Evolutionary conservation across 1,284 basidiomycete genomes (phyloP).

Genomic region (Phlebopus sp.): DNA sequence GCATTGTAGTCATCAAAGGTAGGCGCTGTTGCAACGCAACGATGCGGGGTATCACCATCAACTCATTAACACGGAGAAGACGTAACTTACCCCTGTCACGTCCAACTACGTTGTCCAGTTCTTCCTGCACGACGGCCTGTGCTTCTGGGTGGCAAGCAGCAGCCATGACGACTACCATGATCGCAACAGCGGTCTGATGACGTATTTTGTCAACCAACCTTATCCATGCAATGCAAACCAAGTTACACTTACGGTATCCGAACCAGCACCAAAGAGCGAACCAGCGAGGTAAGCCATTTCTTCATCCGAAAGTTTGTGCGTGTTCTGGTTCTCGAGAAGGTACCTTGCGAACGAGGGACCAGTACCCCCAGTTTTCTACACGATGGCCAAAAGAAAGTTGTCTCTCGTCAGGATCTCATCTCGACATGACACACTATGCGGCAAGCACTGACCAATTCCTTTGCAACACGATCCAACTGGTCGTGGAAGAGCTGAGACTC

Average conservation of each 20-base stretch:
- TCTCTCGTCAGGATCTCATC: not conserved
- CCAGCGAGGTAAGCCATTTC: slow-evolving; percentile 43
- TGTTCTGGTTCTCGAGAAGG: slow-evolving; percentile 29
- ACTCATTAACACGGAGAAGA: not conserved
- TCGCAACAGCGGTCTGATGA: slow-evolving; percentile 40
- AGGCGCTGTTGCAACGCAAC: slow-evolving; percentile 29
- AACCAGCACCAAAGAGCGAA: slow-evolving; percentile 43
- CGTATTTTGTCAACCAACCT: not conserved
- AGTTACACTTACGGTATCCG: slow-evolving; percentile 36
- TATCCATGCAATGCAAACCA: not conserved
- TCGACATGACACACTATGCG: too few relatives aligned
- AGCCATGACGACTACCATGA: slow-evolving; percentile 48
- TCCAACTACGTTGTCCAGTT: slow-evolving; percentile 44
- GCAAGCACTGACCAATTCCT: slow-evolving; percentile 34
- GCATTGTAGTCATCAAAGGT: slow-evolving; percentile 37
- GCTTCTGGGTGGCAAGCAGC: slow-evolving; percentile 43
- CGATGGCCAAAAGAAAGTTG: not conserved
- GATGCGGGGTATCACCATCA: not conserved
- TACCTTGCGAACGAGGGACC: slow-evolving; percentile 31
- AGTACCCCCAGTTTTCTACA: slow-evolving; percentile 18
- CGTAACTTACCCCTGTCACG: slow-evolving; percentile 34
- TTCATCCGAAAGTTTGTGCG: slow-evolving; percentile 27
- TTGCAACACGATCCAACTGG: slow-evolving; percentile 35
- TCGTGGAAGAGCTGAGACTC: slow-evolving; percentile 41
- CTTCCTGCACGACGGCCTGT: slow-evolving; percentile 41